Evolutionary conservation across 768 basidiomycete genomes (phyloP).

Genomic region (Lactarius quietus): DNA sequence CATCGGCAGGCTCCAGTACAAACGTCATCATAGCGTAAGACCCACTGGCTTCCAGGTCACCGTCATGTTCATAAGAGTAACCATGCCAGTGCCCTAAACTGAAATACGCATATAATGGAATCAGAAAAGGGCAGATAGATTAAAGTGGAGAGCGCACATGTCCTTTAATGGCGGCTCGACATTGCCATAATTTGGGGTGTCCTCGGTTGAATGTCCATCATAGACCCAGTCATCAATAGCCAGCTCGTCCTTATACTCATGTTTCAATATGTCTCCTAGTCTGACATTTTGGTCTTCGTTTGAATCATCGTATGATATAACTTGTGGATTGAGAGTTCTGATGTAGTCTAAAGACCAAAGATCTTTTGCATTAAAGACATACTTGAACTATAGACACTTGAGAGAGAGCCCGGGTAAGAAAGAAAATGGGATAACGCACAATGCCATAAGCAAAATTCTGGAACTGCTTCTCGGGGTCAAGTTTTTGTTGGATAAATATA

Average conservation of each 20-base stretch:
- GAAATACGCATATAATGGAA: background rate
- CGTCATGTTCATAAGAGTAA: constrained; percentile 10
- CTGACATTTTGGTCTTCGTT: constrained; percentile 17
- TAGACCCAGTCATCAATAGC: constrained; percentile 13
- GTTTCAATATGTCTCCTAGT: constrained; percentile 6
- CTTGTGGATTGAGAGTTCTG: background rate
- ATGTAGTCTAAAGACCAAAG: constrained; percentile 11
- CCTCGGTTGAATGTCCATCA: constrained; percentile 14
- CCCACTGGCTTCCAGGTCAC: background rate
- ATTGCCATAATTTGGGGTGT: background rate
- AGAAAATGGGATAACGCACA: constrained; percentile 11
- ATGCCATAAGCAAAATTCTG: constrained; percentile 27
- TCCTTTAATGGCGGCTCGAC: constrained; percentile 13
- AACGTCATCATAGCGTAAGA: constrained; percentile 13
- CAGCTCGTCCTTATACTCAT: background rate
- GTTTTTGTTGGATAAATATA: constrained; percentile 27
- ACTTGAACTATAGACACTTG: constrained; percentile 16
- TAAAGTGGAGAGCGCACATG: constrained; percentile 2
- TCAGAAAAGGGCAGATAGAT: background rate
- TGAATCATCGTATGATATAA: constrained; percentile 4
- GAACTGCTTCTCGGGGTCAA: constrained; percentile 27
- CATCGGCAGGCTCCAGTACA: constrained; percentile 10
- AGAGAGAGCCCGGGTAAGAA: background rate
- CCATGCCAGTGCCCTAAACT: constrained; percentile 23
- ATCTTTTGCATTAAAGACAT: background rate